Evolutionary conservation across 176 grass and related monocot genomes (phyloP).

Genomic region (Paspalum vaginatum): DNA sequence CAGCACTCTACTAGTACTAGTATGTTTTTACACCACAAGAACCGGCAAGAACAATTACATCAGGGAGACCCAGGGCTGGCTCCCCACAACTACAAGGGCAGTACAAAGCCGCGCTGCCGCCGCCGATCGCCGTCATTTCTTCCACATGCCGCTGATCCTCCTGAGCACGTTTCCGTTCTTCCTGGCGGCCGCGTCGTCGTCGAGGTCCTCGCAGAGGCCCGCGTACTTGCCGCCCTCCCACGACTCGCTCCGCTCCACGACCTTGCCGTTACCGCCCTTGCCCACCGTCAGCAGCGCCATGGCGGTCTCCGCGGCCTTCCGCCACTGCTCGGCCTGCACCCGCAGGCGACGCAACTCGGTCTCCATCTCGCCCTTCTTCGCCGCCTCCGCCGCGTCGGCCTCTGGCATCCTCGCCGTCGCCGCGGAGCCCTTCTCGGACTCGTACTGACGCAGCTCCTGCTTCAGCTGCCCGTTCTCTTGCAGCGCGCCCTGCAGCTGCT

Average conservation of each 20-base stretch:
- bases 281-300: conserved; percentile 80
- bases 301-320: conserved; percentile 90
- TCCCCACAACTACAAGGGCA: not conserved
- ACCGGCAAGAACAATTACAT: conserved; percentile 53
- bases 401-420: conserved; percentile 29
- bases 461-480: conserved; percentile 61
- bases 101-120: conserved; percentile 20
- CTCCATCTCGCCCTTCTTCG: conserved; percentile 66
- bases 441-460: conserved; percentile 51
- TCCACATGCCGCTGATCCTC: conserved; percentile 98
- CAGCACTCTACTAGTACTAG: conserved; percentile 35
- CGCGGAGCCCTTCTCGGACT: conserved; percentile 48
- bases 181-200: conserved; percentile 71
- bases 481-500: conserved; percentile 54
- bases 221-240: conserved; percentile 61
- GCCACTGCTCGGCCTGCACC: conserved; percentile 98
- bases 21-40: conserved; percentile 50
- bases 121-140: conserved; percentile 60
- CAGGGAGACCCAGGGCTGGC: not conserved
- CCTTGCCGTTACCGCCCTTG: conserved; percentile 69
- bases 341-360: conserved; percentile 74
- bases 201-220: conserved; percentile 56
- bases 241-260: conserved; percentile 63
- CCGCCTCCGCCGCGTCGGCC: conserved; percentile 42
- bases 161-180: conserved; percentile 85